Base-by-base conservation (phyloP, 2,329 filamentous ascomycete genomes). In the Cercospora zeae-maydis region DNA sequence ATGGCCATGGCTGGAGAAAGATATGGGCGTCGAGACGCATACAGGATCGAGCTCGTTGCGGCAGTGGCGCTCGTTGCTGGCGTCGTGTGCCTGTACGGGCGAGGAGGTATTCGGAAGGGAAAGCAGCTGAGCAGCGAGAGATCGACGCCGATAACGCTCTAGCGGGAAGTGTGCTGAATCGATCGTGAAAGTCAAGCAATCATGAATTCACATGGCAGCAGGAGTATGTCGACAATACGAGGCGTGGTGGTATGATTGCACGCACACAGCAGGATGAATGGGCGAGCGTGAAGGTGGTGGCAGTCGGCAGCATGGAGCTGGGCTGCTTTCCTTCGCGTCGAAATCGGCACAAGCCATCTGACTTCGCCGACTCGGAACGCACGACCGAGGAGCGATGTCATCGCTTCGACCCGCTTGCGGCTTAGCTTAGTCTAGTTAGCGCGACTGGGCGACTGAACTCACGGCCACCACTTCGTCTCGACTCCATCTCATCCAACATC, bases 1-100 rank as follows among this genome's bases (percentile, higher is more conserved):
- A 69, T 66, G 5, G 66, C 66, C 67, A 69, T 69, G 34, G 33
- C 34, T 19, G 13, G 14, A 36, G 7, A 10, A 14, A 16, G 31
- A 7, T 24, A 13, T 14, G 42, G 16, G 39, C 37, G 27, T 51
- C 14, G 36, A 9, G 14, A 16, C 30, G 9, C 9, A 34, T n/a
- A 11, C 42, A 49, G 13, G 21, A 30, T 13, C 21, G 13, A 27
- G n/a, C 21, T 49, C 13, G 42, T 30, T 45, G 31, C 10, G 42
- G 14, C 11, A 36, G 31, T 14, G 31, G 42, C 56, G 56, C 42
- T 59, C 30, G 30, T 37, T 51, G 56, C 45, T 58, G 56, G 24
- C 13, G 39, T 24, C 16, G 9, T 8, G 27, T 34, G 49, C 21
- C n/a, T 14, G 49, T 53, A 13, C 6, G 49, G 27, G 21, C 14